These are phyloP conservation scores for Echites panduratus DNA, from an alignment of 257 asterid species.

Conservation along the genomic window DNA sequence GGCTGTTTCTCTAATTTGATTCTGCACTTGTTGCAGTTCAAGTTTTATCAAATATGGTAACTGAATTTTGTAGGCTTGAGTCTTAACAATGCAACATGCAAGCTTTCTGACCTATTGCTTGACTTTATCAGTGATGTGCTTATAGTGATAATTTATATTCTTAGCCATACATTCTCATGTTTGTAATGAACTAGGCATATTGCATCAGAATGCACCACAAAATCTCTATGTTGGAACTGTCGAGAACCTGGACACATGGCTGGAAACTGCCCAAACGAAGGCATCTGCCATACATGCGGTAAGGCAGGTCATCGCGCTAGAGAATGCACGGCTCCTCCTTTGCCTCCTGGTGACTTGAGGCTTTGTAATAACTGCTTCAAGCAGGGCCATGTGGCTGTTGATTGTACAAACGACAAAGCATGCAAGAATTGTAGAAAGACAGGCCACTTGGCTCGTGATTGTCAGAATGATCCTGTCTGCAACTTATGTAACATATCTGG, in stretches of 20 bases:
- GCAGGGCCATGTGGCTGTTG: slow-evolving; percentile 38
- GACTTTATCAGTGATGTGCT: slow-evolving; percentile 6
- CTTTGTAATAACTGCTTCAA: slow-evolving; percentile 47
- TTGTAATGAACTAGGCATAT: slow-evolving; percentile 36
- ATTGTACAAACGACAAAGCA: slow-evolving; percentile 51
- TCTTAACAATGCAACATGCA: background rate
- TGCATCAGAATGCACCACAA: slow-evolving; percentile 44
- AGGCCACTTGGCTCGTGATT: slow-evolving; percentile 56
- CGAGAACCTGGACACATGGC: slow-evolving; percentile 65
- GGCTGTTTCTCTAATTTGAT: too few species aligned
- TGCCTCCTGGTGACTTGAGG: slow-evolving; percentile 45
- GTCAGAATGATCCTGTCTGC: slow-evolving; percentile 55
- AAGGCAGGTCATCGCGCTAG: slow-evolving; percentile 45
- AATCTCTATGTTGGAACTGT: slow-evolving; percentile 44
- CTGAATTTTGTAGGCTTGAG: too few species aligned
- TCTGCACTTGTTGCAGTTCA: too few species aligned
- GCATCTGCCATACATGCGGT: slow-evolving; percentile 59
- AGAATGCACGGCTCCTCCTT: slow-evolving; percentile 33
- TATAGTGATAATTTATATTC: slow-evolving; percentile 4
- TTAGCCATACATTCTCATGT: background rate
- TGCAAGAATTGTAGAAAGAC: slow-evolving; percentile 60
- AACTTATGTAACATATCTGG: slow-evolving; percentile 48
- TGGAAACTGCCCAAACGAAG: slow-evolving; percentile 50
- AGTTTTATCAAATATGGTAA: too few species aligned
- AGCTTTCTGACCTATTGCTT: background rate